Conservation (phyloP, 768 basidiomycete species). For the Daedaleopsis nitida region DNA sequence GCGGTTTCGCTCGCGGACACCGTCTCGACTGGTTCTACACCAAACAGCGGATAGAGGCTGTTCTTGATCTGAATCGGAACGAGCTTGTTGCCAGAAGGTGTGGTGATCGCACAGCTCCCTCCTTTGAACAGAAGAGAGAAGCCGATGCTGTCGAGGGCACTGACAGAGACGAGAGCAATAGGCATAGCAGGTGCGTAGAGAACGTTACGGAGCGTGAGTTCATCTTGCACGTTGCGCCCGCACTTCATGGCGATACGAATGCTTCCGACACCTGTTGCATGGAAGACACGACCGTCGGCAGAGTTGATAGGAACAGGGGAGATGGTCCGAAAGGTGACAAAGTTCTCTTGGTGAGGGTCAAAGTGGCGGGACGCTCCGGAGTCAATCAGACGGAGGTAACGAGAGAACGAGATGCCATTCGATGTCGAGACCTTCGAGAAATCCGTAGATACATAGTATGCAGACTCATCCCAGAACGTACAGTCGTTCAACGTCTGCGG, state of each 20-base stretch:
- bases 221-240: neutral
- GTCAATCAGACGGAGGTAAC: conserved; percentile 14
- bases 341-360: conserved; percentile 13
- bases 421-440: conserved; percentile 4
- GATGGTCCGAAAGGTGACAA: conserved; percentile 16
- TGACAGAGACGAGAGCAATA: conserved; percentile 17
- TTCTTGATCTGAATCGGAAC: neutral
- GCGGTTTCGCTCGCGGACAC: neutral
- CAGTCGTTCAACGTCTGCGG: neutral
- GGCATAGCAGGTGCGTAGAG: conserved; percentile 19
- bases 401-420: neutral
- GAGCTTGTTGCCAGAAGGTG: neutral
- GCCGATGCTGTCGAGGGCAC: conserved; percentile 7
- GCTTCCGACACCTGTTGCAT: conserved; percentile 22
- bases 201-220: conserved; percentile 7
- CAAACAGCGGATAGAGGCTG: conserved; percentile 7
- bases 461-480: neutral
- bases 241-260: conserved; percentile 3
- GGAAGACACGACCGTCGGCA: conserved; percentile 21
- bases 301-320: conserved; percentile 12
- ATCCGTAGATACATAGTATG: conserved; percentile 5
- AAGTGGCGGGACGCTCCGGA: conserved; percentile 22
- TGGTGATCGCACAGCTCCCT: conserved; percentile 3
- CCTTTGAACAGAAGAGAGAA: conserved; percentile 1
- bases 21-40: neutral